These are phyloP conservation scores for Pythium oligandrum DNA, from an alignment of 352 stramenopile genomes.

Conservation along the genomic window DNA sequence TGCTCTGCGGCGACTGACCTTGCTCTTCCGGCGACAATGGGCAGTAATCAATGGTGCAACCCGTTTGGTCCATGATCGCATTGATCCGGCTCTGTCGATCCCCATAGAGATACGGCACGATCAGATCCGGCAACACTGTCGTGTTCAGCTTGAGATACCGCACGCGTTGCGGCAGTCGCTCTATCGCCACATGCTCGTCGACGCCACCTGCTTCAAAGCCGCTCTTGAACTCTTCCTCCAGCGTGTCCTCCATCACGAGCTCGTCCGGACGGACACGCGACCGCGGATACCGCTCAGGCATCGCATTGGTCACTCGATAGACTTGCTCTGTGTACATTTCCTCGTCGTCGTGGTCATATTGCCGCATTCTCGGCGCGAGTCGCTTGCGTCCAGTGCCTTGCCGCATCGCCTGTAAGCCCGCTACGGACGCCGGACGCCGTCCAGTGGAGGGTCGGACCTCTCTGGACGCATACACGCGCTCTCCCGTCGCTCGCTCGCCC, in stretches of 20 bases:
- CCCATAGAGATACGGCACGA: conserved; percentile 58
- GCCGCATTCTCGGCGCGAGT: too few species aligned
- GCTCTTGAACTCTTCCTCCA: conserved; percentile 18
- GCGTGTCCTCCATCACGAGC: conserved; percentile 8
- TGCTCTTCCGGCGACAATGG: conserved; percentile 48
- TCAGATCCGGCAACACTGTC: conserved; percentile 37
- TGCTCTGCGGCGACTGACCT: conserved; percentile 21
- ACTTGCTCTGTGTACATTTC: too few species aligned
- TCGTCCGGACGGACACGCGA: conserved; percentile 1
- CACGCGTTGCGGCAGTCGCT: conserved; percentile 38
- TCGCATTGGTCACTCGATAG: too few species aligned
- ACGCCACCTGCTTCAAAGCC: conserved; percentile 4
- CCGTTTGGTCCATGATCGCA: conserved; percentile 37
- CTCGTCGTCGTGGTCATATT: too few species aligned
- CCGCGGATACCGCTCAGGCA: not conserved
- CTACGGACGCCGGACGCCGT: too few species aligned
- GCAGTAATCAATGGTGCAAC: conserved; percentile 64
- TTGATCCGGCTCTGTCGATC: conserved; percentile 47
- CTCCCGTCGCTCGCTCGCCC: too few species aligned
- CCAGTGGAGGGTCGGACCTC: too few species aligned
- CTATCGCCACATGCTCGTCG: conserved; percentile 3
- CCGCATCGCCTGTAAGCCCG: too few species aligned
- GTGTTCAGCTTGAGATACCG: conserved; percentile 56
- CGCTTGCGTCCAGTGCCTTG: too few species aligned
- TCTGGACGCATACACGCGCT: too few species aligned